phyloP scores from a whole-genome alignment of 257 asterid species.

The Henckelia pumila region DNA sequence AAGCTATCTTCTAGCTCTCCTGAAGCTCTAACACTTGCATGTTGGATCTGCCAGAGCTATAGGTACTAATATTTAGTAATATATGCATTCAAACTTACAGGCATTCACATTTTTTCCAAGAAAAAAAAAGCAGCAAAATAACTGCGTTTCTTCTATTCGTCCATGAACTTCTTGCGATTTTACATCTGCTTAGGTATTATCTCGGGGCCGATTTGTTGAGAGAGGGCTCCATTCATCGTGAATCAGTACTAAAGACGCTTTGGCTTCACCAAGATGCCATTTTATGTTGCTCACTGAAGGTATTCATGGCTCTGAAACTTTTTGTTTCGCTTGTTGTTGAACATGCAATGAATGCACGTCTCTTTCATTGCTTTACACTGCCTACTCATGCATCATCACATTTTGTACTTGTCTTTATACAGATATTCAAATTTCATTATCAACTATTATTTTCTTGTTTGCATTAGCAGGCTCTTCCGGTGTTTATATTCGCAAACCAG shows the following conservation, averaged over 20 bases:
- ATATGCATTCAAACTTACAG: background rate
- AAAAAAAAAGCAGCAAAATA: too few relatives aligned
- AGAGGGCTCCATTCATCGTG: conserved; percentile 49
- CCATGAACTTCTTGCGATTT: background rate
- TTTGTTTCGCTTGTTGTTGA: background rate
- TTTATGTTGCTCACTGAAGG: conserved; percentile 95
- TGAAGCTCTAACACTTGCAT: conserved; percentile 86
- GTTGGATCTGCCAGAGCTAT: conserved; percentile 96
- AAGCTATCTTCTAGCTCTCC: conserved; percentile 79
- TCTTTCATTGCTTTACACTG: background rate
- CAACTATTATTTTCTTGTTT: background rate
- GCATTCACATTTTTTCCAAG: background rate
- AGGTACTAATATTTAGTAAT: conserved; percentile 47
- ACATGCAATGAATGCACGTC: background rate
- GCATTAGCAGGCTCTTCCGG: conserved; percentile 67
- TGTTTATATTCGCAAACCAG: conserved; percentile 85
- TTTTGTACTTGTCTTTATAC: background rate
- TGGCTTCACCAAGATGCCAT: conserved; percentile 98
- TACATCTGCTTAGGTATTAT: conserved; percentile 53
- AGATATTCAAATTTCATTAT: background rate
- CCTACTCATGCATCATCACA: background rate
- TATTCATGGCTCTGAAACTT: conserved; percentile 22
- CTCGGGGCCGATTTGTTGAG: conserved; percentile 68
- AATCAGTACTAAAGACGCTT: conserved; percentile 66
- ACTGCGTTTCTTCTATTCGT: background rate